Evolutionary conservation across 192 early-diverging fungal genomes (phyloP), one percentile per base, ranked within the genome.

Genomic region (Entophlyctis helioformis): DNA sequence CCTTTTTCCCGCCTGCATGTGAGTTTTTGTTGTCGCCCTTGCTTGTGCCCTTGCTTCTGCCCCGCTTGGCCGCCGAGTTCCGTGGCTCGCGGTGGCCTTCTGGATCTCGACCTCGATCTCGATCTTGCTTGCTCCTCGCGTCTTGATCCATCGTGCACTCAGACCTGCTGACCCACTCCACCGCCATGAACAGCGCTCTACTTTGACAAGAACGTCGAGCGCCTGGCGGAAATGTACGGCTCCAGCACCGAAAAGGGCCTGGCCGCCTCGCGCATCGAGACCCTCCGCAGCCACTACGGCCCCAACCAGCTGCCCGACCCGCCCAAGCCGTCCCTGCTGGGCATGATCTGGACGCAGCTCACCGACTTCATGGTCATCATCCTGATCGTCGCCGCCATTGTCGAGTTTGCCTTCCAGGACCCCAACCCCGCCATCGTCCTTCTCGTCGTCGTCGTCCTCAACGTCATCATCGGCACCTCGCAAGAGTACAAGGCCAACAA

Each of bases 311-410:
- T 97, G 25, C 91, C 91, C 7, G 61, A 77, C 7, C 84, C 88
- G 5, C 85, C 87, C 13, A 66, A 67, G 19, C 70, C 82, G 1
- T 74, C 71, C 0, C 57, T 71, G 51, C 64, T 68, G 61, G 80
- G 66, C 45, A 89, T 97, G 67, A 50, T 96, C 6, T 83, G 83
- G 77, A 67, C 67, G 20, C 94, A 97, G 62, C 54, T 96, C 21
- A 87, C 86, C 0, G 91, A 97, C 52, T 83, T 94, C 54, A 97
- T 97, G 88, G 84, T 97, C 26, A 41, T 97, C 36, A 81, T 97
- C 36, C 69, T 96, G 24, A 69, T 88, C 32, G 69, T 74, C 9
- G 89, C 85, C 0, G 76, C 85, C 26, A 65, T 92, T 36, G 74
- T 56, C 26, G 58, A 71, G 37, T 48, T 59, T 49, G 62, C 60